phyloP scores from a whole-genome alignment of 2,329 filamentous ascomycete genomes.

The Phialophora macrospora region DNA sequence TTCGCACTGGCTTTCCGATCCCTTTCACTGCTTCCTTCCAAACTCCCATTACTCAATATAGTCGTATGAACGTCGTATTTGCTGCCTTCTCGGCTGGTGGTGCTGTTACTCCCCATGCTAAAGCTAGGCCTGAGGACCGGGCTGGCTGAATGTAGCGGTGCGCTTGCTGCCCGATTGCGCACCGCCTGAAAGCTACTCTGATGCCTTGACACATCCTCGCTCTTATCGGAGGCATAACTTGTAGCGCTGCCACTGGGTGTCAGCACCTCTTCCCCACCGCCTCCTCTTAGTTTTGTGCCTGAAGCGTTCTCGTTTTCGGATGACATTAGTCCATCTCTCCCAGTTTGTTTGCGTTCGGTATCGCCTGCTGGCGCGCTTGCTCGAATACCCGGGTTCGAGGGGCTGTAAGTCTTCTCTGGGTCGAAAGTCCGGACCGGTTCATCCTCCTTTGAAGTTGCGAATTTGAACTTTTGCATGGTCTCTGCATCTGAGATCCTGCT shows the following conservation, averaged over 20 bases:
- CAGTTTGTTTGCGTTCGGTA: conserved; percentile 6
- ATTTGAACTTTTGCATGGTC: conserved; percentile 34
- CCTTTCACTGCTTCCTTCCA: conserved; percentile 22
- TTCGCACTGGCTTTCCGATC: conserved; percentile 34
- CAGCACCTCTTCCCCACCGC: conserved; percentile 25
- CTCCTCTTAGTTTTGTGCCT: conserved; percentile 19
- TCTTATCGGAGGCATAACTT: conserved; percentile 32
- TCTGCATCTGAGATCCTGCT: conserved; percentile 17
- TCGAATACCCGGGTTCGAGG: conserved; percentile 24
- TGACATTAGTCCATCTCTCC: conserved; percentile 13
- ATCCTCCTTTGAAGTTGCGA: conserved; percentile 34
- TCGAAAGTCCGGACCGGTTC: conserved; percentile 37
- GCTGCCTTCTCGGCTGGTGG: conserved; percentile 36
- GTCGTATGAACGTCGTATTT: conserved; percentile 38
- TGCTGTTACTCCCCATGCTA: conserved; percentile 37
- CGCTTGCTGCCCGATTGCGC: conserved; percentile 34
- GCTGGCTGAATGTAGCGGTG: conserved; percentile 30
- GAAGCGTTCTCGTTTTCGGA: conserved; percentile 19
- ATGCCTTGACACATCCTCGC: conserved; percentile 25
- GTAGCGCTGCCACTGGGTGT: conserved; percentile 33
- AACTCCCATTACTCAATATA: conserved; percentile 36
- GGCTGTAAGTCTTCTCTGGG: conserved; percentile 28
- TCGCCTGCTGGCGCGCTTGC: conserved; percentile 33
- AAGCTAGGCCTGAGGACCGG: conserved; percentile 31
- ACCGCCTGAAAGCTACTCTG: conserved; percentile 32